Base-by-base conservation (phyloP, 768 basidiomycete species). In the Lactifluus piperatus region DNA sequence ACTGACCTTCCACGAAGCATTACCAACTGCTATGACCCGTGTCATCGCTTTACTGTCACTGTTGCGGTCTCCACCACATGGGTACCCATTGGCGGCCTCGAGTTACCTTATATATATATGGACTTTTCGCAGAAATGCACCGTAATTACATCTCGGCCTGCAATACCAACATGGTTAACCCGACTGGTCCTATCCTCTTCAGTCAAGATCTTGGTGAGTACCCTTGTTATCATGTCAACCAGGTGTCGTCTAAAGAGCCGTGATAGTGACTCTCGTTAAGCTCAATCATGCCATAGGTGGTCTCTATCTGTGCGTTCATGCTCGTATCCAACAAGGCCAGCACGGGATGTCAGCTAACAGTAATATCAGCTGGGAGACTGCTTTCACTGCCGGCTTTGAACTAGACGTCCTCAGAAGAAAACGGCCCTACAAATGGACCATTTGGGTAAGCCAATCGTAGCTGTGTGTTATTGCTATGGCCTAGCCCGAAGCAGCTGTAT, bases 91-190 rank as follows among this genome's bases (percentile, higher is more conserved):
- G 18, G 37, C 3, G 37, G 4, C 18, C 9, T 36, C 30, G 10
- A 36, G 34, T 13, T 36, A 13, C 13, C 34, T 13, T n/a, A n/a
- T 36, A 36, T 36, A 36, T 36, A 36, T 0, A n/a, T n/a, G 34
- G 13, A 30, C 34, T n/a, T 13, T 13, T 36, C 11, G 34, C 11
- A 13, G 37, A 37, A 37, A 16, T 7, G 18, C 4, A 7, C 7
- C 10, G 11, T 37, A 16, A 37, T 18, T 2, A 5, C 18, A 14
- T 37, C 37, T 37, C 16, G 37, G 18, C 37, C 4, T 9, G 10
- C 20, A 24, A 24, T 9, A 27, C 10, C 58, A 49, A 43, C 22
- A 59, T 59, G 58, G 58, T 59, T 29, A 43, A 59, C 58, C 54
- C 46, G 52, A 37, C 48, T 7, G 32, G 49, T 20, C 39, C 58